Evolutionary conservation across 495 filamentous ascomycete genomes (phyloP).

Genomic region (Penicillium longicatenatum): DNA sequence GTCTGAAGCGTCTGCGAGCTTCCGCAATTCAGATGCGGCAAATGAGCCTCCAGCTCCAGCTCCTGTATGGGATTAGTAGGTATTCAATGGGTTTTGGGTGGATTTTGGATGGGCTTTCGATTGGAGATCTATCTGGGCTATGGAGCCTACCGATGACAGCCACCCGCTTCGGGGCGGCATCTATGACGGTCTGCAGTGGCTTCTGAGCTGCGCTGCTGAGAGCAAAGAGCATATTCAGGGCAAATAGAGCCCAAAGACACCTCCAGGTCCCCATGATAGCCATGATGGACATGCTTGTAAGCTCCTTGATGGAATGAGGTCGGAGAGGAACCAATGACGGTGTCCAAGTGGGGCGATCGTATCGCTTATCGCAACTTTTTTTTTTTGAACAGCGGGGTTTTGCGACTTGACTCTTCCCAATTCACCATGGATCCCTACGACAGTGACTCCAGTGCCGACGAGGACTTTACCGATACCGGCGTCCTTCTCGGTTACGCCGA

Average conservation of each 20-base stretch:
- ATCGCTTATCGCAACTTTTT: slow-evolving; percentile 30
- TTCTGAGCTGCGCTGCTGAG: slow-evolving; percentile 28
- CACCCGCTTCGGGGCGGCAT: slow-evolving; percentile 37
- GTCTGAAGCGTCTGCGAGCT: slow-evolving; percentile 60
- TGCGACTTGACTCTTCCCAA: slow-evolving; percentile 9
- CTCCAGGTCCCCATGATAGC: not conserved
- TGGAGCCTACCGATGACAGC: slow-evolving; percentile 48
- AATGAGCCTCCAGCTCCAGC: slow-evolving; percentile 90
- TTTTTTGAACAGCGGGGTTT: slow-evolving; percentile 29
- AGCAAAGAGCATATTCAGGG: slow-evolving; percentile 18
- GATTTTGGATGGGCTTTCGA: not conserved
- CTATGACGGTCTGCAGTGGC: slow-evolving; percentile 21
- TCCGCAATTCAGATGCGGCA: slow-evolving; percentile 76
- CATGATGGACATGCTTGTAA: not conserved
- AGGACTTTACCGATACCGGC: slow-evolving; percentile 79
- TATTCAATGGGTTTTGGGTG: not conserved
- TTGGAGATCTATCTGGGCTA: not conserved
- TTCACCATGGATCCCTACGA: slow-evolving; percentile 76
- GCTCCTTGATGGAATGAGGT: slow-evolving; percentile 8
- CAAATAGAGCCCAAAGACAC: slow-evolving; percentile 11
- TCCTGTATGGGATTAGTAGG: slow-evolving; percentile 50
- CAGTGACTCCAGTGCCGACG: slow-evolving; percentile 69
- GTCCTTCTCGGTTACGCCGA: slow-evolving; percentile 91
- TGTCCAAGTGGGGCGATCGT: slow-evolving; percentile 14
- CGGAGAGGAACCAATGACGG: slow-evolving; percentile 8